These are phyloP conservation scores for Alternaria sp. DNA, from an alignment of 2,329 filamentous ascomycete species.

Conservation along the genomic window DNA sequence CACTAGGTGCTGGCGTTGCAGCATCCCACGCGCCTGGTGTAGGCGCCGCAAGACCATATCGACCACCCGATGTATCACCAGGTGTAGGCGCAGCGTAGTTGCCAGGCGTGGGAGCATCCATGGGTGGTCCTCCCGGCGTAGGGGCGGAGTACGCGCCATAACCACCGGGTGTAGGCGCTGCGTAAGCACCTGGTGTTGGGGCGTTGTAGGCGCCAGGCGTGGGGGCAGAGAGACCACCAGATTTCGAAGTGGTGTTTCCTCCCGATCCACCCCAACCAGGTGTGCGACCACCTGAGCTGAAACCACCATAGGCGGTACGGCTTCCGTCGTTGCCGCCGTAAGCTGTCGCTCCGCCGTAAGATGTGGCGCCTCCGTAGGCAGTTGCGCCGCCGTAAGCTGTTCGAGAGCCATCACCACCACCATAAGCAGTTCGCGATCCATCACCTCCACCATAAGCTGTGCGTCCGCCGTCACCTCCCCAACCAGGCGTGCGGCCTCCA, in stretches of 20 bases:
- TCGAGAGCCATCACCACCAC: slow-evolving; percentile 50
- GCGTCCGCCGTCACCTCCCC: slow-evolving; percentile 56
- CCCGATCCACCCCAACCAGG: slow-evolving; percentile 65
- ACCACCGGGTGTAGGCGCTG: slow-evolving; percentile 45
- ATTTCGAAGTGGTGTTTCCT: slow-evolving; percentile 32
- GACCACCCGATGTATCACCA: slow-evolving; percentile 35
- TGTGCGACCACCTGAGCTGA: slow-evolving; percentile 59
- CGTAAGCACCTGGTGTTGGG: slow-evolving; percentile 49
- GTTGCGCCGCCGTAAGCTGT: slow-evolving; percentile 65
- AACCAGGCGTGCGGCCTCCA: slow-evolving; percentile 46
- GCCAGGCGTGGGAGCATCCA: slow-evolving; percentile 52
- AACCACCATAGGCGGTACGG: slow-evolving; percentile 61
- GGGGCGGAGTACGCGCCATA: slow-evolving; percentile 49
- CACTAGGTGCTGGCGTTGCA: slow-evolving; percentile 45
- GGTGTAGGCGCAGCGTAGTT: slow-evolving; percentile 52
- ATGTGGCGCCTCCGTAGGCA: slow-evolving; percentile 74
- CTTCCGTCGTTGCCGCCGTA: slow-evolving; percentile 49
- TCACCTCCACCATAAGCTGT: slow-evolving; percentile 55
- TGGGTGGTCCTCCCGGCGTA: slow-evolving; percentile 47
- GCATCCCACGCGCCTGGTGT: slow-evolving; percentile 69
- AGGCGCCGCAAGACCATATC: slow-evolving; percentile 59
- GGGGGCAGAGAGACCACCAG: slow-evolving; percentile 41
- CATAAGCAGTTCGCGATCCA: slow-evolving; percentile 48
- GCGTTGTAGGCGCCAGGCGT: slow-evolving; percentile 47
- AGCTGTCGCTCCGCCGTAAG: slow-evolving; percentile 67